Evolutionary conservation across 1,139 yeast genomes (phyloP).

Genomic region (Lodderomyces elongisporus): DNA sequence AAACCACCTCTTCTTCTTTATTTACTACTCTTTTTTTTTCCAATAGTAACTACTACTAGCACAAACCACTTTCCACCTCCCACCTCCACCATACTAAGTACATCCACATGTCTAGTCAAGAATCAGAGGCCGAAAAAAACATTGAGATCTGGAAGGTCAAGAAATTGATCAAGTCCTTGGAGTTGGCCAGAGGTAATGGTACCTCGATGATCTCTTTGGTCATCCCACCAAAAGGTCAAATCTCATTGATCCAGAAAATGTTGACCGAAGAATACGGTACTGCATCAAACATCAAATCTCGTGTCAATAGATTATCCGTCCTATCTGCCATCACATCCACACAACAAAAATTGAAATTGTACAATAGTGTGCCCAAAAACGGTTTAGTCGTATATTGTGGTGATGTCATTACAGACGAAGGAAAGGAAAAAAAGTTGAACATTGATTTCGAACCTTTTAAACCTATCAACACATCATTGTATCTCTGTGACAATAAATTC

Average conservation of each 20-base stretch:
- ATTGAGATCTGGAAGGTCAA: slow-evolving; percentile 99
- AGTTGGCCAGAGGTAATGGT: slow-evolving; percentile 94
- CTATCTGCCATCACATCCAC: slow-evolving; percentile 96
- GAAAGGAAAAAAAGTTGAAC: slow-evolving; percentile 92
- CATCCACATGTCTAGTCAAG: slow-evolving; percentile 6
- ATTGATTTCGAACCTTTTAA: slow-evolving; percentile 96
- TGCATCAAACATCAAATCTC: slow-evolving; percentile 94
- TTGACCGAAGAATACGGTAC: slow-evolving; percentile 98
- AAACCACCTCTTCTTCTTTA: too few relatives aligned
- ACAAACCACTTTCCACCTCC: too few relatives aligned
- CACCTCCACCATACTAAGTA: too few relatives aligned
- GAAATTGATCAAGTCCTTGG: slow-evolving; percentile 81
- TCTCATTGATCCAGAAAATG: slow-evolving; percentile 83
- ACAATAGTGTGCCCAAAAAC: slow-evolving; percentile 84
- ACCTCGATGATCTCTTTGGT: slow-evolving; percentile 97
- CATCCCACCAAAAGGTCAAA: slow-evolving; percentile 93
- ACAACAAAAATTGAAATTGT: slow-evolving; percentile 89
- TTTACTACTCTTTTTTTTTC: too few relatives aligned
- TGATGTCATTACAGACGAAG: slow-evolving; percentile 94
- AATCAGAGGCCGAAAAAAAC: slow-evolving; percentile 79
- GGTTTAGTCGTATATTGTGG: slow-evolving; percentile 97
- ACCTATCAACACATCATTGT: slow-evolving; percentile 94
- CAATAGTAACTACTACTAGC: too few relatives aligned
- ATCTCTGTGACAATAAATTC: slow-evolving; percentile 95
- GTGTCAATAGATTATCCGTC: slow-evolving; percentile 93